These are phyloP conservation scores for Neofusicoccum parvum DNA, from an alignment of 2,329 filamentous ascomycete species.

Conservation along the genomic window DNA sequence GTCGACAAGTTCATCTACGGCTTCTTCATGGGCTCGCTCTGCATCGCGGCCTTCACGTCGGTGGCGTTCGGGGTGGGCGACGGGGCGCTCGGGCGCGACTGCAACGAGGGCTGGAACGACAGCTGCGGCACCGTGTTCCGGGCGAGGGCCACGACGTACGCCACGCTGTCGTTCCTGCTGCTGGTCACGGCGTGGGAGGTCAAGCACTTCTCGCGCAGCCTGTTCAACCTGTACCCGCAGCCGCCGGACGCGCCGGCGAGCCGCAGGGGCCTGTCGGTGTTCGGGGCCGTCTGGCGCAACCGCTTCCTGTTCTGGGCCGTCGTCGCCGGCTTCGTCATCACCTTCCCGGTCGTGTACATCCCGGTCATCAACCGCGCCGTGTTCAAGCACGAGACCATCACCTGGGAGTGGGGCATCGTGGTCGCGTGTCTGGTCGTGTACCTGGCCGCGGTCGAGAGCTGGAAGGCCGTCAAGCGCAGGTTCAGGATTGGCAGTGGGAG, in stretches of 20 bases:
- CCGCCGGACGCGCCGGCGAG: conserved; percentile 20
- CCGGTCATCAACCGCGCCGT: conserved; percentile 49
- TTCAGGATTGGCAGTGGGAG: conserved; percentile 38
- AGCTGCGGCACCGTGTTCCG: conserved; percentile 48
- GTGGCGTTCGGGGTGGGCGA: conserved; percentile 48
- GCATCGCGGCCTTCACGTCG: conserved; percentile 47
- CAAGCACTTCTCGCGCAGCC: conserved; percentile 46
- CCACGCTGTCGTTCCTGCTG: conserved; percentile 47
- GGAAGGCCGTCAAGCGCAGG: conserved; percentile 49
- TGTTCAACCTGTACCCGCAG: conserved; percentile 50
- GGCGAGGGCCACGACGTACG: conserved; percentile 49
- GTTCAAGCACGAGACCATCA: conserved; percentile 47
- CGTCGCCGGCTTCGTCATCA: conserved; percentile 42
- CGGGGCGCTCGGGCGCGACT: conserved; percentile 46
- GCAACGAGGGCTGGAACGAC: conserved; percentile 47
- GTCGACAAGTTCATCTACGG: conserved; percentile 53
- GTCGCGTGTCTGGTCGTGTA: conserved; percentile 45
- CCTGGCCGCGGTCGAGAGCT: conserved; percentile 45
- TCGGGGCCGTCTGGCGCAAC: conserved; percentile 43
- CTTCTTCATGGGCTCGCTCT: conserved; percentile 48
- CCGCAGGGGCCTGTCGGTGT: conserved; percentile 33
- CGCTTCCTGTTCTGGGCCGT: conserved; percentile 50
- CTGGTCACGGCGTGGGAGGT: conserved; percentile 53
- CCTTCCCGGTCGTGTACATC: conserved; percentile 50
- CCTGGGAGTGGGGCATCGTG: conserved; percentile 51